Conservation (phyloP, 495 filamentous ascomycete species). For the Immersiella caudata region DNA sequence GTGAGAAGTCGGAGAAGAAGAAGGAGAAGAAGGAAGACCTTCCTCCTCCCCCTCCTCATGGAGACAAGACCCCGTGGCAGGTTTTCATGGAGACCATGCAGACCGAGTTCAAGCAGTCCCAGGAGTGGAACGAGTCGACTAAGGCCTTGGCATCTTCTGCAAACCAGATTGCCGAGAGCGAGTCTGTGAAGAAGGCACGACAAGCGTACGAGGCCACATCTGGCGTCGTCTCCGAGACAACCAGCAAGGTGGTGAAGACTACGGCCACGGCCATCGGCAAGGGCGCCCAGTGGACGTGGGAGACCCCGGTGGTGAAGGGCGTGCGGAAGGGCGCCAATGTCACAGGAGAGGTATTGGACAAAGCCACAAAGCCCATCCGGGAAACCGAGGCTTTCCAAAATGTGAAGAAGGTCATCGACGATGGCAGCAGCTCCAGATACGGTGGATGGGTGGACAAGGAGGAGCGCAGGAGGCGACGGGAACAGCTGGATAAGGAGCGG, state of each 20-base stretch:
- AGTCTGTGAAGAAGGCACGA: constrained; percentile 82
- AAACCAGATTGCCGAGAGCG: constrained; percentile 90
- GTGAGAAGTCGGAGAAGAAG: constrained; percentile 51
- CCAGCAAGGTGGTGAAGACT: constrained; percentile 75
- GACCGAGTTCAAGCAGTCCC: constrained; percentile 90
- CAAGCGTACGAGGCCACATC: constrained; percentile 84
- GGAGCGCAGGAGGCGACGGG: constrained; percentile 77
- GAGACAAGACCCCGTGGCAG: constrained; percentile 97
- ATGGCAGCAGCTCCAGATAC: constrained; percentile 93
- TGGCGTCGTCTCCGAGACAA: constrained; percentile 70
- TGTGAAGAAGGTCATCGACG: constrained; percentile 95
- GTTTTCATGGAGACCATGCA: constrained; percentile 96
- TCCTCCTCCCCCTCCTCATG: constrained; percentile 92
- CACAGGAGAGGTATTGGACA: constrained; percentile 85
- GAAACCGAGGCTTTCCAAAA: constrained; percentile 92
- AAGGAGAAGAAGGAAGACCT: constrained; percentile 70
- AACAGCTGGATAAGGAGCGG: constrained; percentile 62
- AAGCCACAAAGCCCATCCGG: constrained; percentile 88
- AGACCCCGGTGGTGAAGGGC: constrained; percentile 88
- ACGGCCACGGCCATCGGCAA: constrained; percentile 86
- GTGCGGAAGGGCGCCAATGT: constrained; percentile 82
- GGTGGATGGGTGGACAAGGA: constrained; percentile 97
- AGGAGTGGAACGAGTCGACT: constrained; percentile 98
- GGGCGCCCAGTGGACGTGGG: constrained; percentile 94
- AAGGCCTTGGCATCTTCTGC: constrained; percentile 88